Percentiles rank a stretch among this genome's conserved stretches.
These are phyloP conservation scores for Alternaria metachromatica DNA, from an alignment of 2,329 filamentous ascomycete species.

Conservation along the genomic window DNA sequence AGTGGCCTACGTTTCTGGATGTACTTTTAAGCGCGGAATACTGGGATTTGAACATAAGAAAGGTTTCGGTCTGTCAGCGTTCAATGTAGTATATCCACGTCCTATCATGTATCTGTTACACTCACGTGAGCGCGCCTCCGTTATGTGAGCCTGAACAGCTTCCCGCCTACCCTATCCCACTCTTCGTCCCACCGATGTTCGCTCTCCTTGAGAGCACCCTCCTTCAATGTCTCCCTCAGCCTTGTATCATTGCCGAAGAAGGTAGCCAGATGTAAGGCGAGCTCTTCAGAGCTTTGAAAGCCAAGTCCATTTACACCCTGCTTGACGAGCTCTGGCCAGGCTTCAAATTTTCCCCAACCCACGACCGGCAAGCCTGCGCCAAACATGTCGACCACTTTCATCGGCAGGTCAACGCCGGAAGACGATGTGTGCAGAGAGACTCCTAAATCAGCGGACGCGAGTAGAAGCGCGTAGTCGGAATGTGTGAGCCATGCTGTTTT, in stretches of 20 bases:
- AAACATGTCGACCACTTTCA: constrained; percentile 99
- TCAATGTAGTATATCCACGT: neutral
- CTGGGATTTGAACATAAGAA: neutral
- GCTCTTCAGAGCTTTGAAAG: constrained; percentile 73
- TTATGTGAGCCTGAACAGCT: constrained; percentile 59
- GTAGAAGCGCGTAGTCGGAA: constrained; percentile 81
- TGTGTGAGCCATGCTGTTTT: constrained; percentile 85
- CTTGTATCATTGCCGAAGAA: constrained; percentile 64
- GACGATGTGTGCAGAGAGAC: constrained; percentile 92
- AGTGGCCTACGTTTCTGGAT: neutral
- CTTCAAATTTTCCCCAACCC: constrained; percentile 84
- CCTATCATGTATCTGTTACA: neutral
- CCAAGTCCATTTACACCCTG: constrained; percentile 87
- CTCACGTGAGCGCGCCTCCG: too few species aligned
- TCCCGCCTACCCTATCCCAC: constrained; percentile 84
- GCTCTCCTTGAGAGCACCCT: constrained; percentile 77
- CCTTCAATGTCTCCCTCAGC: constrained; percentile 67
- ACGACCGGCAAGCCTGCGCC: constrained; percentile 89
- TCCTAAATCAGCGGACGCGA: constrained; percentile 86
- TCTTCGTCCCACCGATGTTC: constrained; percentile 86
- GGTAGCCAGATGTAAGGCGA: constrained; percentile 67
- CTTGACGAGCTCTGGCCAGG: constrained; percentile 87
- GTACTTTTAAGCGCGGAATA: neutral
- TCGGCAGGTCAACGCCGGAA: constrained; percentile 93
- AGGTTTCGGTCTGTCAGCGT: neutral